phyloP scores from a whole-genome alignment of 441 rosid genomes.

The Iberis amara region DNA sequence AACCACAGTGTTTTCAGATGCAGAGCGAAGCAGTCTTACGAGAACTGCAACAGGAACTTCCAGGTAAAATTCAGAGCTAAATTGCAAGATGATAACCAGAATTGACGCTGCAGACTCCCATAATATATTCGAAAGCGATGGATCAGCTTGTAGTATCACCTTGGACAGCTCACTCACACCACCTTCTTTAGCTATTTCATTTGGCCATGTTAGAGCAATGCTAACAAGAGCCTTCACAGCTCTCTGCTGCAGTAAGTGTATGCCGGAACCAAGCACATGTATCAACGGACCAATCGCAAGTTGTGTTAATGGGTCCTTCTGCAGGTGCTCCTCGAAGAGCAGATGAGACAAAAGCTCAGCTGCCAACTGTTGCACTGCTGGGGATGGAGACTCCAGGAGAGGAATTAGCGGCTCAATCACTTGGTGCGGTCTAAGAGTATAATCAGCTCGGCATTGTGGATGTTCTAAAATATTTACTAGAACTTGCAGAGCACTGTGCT shows the following conservation, averaged over 20 bases:
- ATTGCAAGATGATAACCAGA: slow-evolving; percentile 81
- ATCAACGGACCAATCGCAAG: slow-evolving; percentile 84
- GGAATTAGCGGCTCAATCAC: slow-evolving; percentile 94
- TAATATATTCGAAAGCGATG: slow-evolving; percentile 76
- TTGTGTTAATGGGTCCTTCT: slow-evolving; percentile 80
- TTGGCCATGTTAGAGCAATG: slow-evolving; percentile 87
- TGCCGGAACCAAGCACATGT: slow-evolving; percentile 84
- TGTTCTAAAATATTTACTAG: slow-evolving; percentile 96
- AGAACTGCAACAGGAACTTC: slow-evolving; percentile 98
- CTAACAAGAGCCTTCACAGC: slow-evolving; percentile 97
- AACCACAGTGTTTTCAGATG: slow-evolving; percentile 70
- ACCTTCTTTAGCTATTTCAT: slow-evolving; percentile 95
- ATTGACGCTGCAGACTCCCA: slow-evolving; percentile 99
- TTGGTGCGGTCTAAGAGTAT: slow-evolving; percentile 72
- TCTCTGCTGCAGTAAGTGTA: slow-evolving; percentile 94
- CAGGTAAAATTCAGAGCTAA: slow-evolving; percentile 92
- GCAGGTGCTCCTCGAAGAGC: slow-evolving; percentile 81
- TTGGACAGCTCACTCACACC: slow-evolving; percentile 92
- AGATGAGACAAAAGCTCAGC: slow-evolving; percentile 98
- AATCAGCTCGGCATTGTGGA: slow-evolving; percentile 93
- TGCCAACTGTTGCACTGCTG: slow-evolving; percentile 95
- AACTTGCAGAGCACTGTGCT: slow-evolving; percentile 94
- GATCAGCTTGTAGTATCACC: slow-evolving; percentile 94
- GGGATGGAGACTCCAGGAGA: slow-evolving; percentile 84
- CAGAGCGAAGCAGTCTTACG: slow-evolving; percentile 86